A percentile compares a stretch with the other conserved stretches of the same genome.
phyloP scores from a whole-genome alignment of 257 asterid genomes.

The Forsythia viridissima region DNA sequence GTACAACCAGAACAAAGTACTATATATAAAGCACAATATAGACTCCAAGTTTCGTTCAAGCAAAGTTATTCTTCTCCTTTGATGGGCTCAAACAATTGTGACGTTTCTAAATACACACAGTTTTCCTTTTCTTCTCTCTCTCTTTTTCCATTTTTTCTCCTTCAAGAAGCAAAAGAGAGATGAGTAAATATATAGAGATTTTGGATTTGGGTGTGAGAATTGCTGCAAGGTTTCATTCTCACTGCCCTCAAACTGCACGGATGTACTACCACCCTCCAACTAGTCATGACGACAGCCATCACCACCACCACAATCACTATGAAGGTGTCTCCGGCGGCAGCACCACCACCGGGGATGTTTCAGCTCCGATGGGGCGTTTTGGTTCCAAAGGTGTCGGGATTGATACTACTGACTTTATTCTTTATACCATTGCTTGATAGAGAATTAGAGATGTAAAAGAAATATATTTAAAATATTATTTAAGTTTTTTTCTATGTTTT shows the following conservation, averaged over 20 bases:
- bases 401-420: background rate
- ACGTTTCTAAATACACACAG: constrained; percentile 9
- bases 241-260: constrained; percentile 45
- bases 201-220: constrained; percentile 41
- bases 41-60: background rate
- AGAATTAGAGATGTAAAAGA: background rate
- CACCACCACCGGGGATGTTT: background rate
- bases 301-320: background rate
- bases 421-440: background rate
- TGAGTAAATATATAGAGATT: constrained; percentile 37
- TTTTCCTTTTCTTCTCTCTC: background rate
- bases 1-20: background rate
- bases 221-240: constrained; percentile 45
- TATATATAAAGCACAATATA: background rate
- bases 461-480: too few species aligned
- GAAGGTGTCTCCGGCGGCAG: constrained; percentile 16
- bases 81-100: constrained; percentile 35
- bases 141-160: background rate
- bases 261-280: constrained; percentile 50
- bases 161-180: background rate
- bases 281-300: background rate
- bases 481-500: too few species aligned
- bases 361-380: constrained; percentile 2
- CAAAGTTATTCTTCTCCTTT: background rate
- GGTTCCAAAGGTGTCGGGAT: constrained; percentile 5